Base-by-base conservation (phyloP, 106 monocot genomes). In the Amphibolis antarctica region DNA sequence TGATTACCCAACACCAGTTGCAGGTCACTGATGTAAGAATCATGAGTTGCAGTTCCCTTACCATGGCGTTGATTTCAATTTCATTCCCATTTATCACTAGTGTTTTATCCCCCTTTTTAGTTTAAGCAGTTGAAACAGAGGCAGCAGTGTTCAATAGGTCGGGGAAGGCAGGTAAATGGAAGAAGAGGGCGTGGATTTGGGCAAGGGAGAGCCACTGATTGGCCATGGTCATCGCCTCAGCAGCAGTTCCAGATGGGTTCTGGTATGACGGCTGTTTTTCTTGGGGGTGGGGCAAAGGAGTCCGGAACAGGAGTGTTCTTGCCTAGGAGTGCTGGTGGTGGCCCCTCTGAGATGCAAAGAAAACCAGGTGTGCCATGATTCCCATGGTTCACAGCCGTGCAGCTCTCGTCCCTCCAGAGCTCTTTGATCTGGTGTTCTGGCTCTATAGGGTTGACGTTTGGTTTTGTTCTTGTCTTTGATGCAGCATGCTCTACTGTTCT, bases 251-350 rank as follows among this genome's bases (percentile, higher is more conserved):
- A 43, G 13, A 55, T 53, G 24, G 72, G 66, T 10, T 57, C 83
- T 23, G 77, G 82, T 1, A 85, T 85, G 82, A 59, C 82, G 9
- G 80, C 85, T 18, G 52, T 89, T 18, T 80, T 89, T 42, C 82
- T 85, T 45, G 64, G 69, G 3, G 0, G 72, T 25, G 75, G 65
- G 15, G 28, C 59, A 0, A 62, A 73, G 18, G 75, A 78, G 72
- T 77, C 80, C 9, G 90, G 90, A n/a, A 85, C 90, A 28, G 90
- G 90, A 20, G 90, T 90, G 0, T 90, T 90, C 71, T 55, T 90
- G 46, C 90, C 90, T 18, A 72, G 85, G 48, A 50, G 59, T 4
- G 71, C 49, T 5, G 29, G 31, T 1, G 23, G 22, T 9, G 24
- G 30, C 12, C 60, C 70, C 23, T 19, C 53, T 28, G 72, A 79